Base-by-base conservation (phyloP, 2,329 filamentous ascomycete genomes). In the Diaporthe helianthi region DNA sequence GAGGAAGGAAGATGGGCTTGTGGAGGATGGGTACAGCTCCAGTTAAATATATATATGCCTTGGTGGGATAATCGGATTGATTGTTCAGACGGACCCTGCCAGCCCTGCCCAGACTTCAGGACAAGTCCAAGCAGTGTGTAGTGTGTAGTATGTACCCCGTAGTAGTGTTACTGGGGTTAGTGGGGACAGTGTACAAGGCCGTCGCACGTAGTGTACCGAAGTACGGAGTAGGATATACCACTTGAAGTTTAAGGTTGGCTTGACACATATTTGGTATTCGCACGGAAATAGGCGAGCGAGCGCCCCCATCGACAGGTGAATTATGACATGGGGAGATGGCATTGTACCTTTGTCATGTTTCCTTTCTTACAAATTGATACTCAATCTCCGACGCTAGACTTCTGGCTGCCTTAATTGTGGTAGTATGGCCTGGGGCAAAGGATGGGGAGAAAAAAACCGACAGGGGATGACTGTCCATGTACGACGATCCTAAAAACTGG, bases 261-360 rank as follows among this genome's bases (percentile, higher is more conserved):
- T 61, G 58, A 47, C 58, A 61, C 41, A 61, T n/a, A n/a, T 61
- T 47, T 36, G 58, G 58, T 47, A 61, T 47, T 61, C 41, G 58
- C 41, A 47, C 38, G 41, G n/a, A 61, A 47, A 47, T 61, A 47
- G 58, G 58, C 41, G 58, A 61, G 58, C 41, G 41, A 33, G 41
- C 19, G 41, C 41, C 24, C n/a, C 58, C 58, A 33, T 47, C 17
- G 17, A 15, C 38, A 44, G 54, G 36, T 26, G 26, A 31, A 6
- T 46, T 46, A 26, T 47, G 41, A 47, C 58, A 61, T 47, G 26
- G 36, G n/a, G 46, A 26, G 44, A 38, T 38, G 33, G 38, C 36
- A 22, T 41, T 38, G 44, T 55, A 58, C 26, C 52, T 58, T 22
- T 58, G 52, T 55, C 64, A 22, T 66, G 64, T 36, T 44, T n/a